Conservation (phyloP, 257 asterid genomes). For the Ophiorrhiza pumila region DNA sequence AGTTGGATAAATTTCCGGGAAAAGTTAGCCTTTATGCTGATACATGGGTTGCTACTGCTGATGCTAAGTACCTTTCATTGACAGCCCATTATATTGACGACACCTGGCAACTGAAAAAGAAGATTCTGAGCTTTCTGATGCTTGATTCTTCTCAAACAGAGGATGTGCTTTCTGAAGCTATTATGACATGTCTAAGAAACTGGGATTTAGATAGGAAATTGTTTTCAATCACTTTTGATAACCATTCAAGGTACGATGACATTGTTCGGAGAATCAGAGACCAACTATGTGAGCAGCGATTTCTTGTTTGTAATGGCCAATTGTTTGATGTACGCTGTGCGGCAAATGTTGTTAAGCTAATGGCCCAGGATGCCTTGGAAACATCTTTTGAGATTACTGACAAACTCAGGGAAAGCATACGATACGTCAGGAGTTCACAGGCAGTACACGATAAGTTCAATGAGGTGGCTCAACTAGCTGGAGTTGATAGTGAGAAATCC, state of each 20-base stretch:
- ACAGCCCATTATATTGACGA: conserved; percentile 77
- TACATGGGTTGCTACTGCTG: conserved; percentile 59
- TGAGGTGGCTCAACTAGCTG: conserved; percentile 60
- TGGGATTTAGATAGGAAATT: conserved; percentile 85
- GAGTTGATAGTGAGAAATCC: conserved; percentile 46
- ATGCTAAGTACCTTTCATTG: conserved; percentile 62
- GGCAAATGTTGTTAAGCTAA: conserved; percentile 70
- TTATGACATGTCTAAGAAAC: conserved; percentile 59
- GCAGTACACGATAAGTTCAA: conserved; percentile 68
- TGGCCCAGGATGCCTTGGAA: conserved; percentile 74
- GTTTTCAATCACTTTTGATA: conserved; percentile 78
- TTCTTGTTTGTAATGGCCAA: conserved; percentile 86
- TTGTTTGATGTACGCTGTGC: conserved; percentile 83
- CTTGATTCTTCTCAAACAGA: conserved; percentile 72
- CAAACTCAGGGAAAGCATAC: conserved; percentile 68
- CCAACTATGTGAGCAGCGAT: conserved; percentile 68
- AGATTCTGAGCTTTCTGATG: conserved; percentile 53
- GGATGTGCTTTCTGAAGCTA: conserved; percentile 58
- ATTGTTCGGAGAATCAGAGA: conserved; percentile 63
- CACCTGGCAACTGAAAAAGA: conserved; percentile 75
- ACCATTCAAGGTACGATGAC: conserved; percentile 49
- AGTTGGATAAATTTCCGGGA: conserved; percentile 74
- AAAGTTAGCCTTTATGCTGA: conserved; percentile 81
- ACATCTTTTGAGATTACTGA: conserved; percentile 56
- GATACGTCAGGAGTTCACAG: conserved; percentile 61